phyloP scores from a whole-genome alignment of 2,329 filamentous ascomycete species.

The Rhytidhysteron rufulum region DNA sequence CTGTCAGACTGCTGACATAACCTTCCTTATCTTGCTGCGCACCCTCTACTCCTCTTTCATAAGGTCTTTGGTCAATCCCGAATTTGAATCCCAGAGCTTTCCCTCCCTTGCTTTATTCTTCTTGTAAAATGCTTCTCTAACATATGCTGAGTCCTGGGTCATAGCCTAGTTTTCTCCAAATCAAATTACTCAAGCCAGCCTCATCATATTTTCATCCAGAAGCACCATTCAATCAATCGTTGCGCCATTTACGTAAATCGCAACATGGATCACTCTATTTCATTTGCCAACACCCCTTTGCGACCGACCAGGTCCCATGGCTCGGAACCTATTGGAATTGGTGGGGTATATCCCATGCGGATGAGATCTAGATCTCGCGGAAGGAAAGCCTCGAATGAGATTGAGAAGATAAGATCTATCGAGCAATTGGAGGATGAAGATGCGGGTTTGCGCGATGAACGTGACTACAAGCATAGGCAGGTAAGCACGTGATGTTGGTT shows the following conservation, averaged over 20 bases:
- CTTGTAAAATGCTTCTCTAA: neutral
- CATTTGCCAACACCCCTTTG: slow-evolving; percentile 13
- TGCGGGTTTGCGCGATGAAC: slow-evolving; percentile 22
- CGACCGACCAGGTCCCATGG: slow-evolving; percentile 9
- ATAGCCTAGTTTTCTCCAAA: too few relatives aligned
- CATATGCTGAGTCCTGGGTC: neutral
- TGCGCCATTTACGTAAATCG: neutral
- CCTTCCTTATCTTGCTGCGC: too few relatives aligned
- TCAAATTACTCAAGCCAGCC: too few relatives aligned
- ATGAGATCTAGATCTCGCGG: slow-evolving; percentile 15
- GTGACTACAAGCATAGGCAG: slow-evolving; percentile 28
- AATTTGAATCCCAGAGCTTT: too few relatives aligned
- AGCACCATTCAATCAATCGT: too few relatives aligned
- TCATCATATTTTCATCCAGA: too few relatives aligned
- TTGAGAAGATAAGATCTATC: slow-evolving; percentile 63
- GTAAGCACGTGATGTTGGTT: slow-evolving; percentile 8
- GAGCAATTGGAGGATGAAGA: slow-evolving; percentile 31
- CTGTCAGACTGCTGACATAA: too few relatives aligned
- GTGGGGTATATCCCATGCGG: slow-evolving; percentile 23
- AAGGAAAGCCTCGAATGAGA: slow-evolving; percentile 51
- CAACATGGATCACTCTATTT: slow-evolving; percentile 21
- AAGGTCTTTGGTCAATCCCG: too few relatives aligned
- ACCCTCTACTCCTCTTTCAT: too few relatives aligned
- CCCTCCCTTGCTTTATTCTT: too few relatives aligned
- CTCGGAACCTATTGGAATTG: slow-evolving; percentile 8